Evolutionary conservation across 2,329 filamentous ascomycete genomes (phyloP).

Genomic region (Penicillium sp.): DNA sequence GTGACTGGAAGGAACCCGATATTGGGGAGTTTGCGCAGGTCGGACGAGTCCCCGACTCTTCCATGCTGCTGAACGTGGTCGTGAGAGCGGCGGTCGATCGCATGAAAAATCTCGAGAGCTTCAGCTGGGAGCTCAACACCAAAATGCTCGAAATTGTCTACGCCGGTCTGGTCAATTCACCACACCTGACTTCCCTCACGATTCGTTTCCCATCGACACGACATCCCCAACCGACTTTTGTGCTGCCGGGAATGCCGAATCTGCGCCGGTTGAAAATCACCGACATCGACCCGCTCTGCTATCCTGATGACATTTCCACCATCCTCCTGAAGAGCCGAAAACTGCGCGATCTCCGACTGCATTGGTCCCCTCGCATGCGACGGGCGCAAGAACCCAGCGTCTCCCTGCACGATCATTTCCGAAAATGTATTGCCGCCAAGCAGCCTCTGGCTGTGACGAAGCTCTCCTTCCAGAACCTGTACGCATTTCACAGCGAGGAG

Average conservation of each 20-base stretch:
- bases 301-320: slow-evolving; percentile 56
- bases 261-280: slow-evolving; percentile 50
- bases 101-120: slow-evolving; percentile 51
- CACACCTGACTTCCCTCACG: slow-evolving; percentile 48
- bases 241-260: slow-evolving; percentile 53
- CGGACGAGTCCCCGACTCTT: slow-evolving; percentile 57
- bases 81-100: slow-evolving; percentile 54
- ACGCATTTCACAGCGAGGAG: slow-evolving; percentile 47
- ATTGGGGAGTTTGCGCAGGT: slow-evolving; percentile 52
- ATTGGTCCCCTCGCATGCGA: slow-evolving; percentile 59
- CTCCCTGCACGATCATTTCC: slow-evolving; percentile 51
- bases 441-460: slow-evolving; percentile 45
- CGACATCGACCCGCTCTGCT: slow-evolving; percentile 59
- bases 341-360: slow-evolving; percentile 50
- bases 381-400: slow-evolving; percentile 53
- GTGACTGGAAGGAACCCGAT: slow-evolving; percentile 54
- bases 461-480: slow-evolving; percentile 53
- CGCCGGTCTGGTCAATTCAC: slow-evolving; percentile 47
- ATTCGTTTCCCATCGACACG: slow-evolving; percentile 52
- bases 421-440: slow-evolving; percentile 46
- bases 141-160: slow-evolving; percentile 57
- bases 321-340: slow-evolving; percentile 50
- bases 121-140: slow-evolving; percentile 57
- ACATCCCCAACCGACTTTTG: slow-evolving; percentile 51
- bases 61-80: slow-evolving; percentile 58